Base-by-base conservation (phyloP, 257 asterid species). In the Salvia miltiorrhiza region DNA sequence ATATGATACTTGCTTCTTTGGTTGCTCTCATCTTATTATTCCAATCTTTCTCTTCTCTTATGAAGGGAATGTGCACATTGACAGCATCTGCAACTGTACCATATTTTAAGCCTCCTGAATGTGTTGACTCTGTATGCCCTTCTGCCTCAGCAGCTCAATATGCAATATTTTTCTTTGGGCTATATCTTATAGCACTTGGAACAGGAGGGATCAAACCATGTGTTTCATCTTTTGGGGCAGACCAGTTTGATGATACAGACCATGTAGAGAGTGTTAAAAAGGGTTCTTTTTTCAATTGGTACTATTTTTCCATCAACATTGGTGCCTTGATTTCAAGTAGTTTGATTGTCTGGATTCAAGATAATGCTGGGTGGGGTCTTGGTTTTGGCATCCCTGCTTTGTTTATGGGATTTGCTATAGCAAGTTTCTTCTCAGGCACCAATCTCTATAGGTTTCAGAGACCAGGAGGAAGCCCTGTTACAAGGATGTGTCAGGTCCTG, bases 141-240 rank as follows among this genome's bases (percentile, higher is more conserved):
- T 21, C 93, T 16, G 96, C 97, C 35, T 54, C 90, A 41, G 83
- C 96, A 40, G 80, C 83, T 66, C 96, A 94, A 72, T 89, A 91
- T 71, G 83, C 85, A n/a, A 37, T 91, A 71, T 80, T 91, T 59
- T 89, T 86, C 79, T 14, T 82, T 33, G 97, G 99, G 65, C 87
- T 93, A 9, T 94, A 91, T 80, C 88, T 93, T 61, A 85, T 84
- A 47, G 96, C 97, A 37, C 95, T 93, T 14, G 99, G 99, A 65
- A 90, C 97, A 1, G 97, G 97, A 47, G 99, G 99, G 54, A 93
- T 93, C 72, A 90, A 93, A 67, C 99, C 99, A 10, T 90, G 99
- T 52, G 99, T 90, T 71, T 88, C 99, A 16, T 87, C 97, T 32
- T 93, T 93, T 57, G 99, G 97, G 48, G 99, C 99, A 2, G 96